Evolutionary conservation across 1,284 basidiomycete genomes (phyloP).

Genomic region (Cystobasidiaceae sp.): DNA sequence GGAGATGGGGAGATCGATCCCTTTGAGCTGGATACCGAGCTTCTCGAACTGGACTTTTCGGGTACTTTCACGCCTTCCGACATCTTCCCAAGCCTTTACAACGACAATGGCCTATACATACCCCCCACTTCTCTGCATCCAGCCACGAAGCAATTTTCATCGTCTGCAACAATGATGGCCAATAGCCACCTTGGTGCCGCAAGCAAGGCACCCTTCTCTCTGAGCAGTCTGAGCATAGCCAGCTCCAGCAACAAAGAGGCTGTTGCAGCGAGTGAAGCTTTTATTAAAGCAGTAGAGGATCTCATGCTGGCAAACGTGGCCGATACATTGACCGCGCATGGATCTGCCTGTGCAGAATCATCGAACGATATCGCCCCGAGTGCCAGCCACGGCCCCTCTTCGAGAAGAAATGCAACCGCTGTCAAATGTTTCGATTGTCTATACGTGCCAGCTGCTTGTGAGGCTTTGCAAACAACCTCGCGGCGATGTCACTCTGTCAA

Average conservation of each 20-base stretch:
- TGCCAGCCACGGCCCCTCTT: no score
- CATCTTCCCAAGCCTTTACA: conserved; percentile 17
- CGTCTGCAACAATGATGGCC: not conserved
- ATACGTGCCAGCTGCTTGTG: no score
- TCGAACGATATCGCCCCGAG: no score
- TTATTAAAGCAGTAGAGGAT: not conserved
- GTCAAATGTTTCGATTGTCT: no score
- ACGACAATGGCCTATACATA: conserved; percentile 22
- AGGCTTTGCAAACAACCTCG: no score
- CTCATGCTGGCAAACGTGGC: not conserved
- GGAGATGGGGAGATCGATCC: no score
- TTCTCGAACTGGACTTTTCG: conserved; percentile 1
- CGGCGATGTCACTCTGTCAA: no score
- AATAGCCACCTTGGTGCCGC: not conserved
- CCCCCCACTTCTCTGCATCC: conserved; percentile 17
- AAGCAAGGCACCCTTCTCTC: conserved; percentile 2
- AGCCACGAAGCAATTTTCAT: not conserved
- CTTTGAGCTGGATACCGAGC: no score
- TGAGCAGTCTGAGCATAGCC: not conserved
- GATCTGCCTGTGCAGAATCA: no score
- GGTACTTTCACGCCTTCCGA: conserved; percentile 19
- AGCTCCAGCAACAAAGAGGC: conserved; percentile 17
- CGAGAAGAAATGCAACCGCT: no score
- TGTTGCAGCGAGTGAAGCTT: conserved; percentile 16
- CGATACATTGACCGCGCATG: not conserved